Evolutionary conservation across 768 basidiomycete species (phyloP).

Genomic region (Dioszegia hungarica): DNA sequence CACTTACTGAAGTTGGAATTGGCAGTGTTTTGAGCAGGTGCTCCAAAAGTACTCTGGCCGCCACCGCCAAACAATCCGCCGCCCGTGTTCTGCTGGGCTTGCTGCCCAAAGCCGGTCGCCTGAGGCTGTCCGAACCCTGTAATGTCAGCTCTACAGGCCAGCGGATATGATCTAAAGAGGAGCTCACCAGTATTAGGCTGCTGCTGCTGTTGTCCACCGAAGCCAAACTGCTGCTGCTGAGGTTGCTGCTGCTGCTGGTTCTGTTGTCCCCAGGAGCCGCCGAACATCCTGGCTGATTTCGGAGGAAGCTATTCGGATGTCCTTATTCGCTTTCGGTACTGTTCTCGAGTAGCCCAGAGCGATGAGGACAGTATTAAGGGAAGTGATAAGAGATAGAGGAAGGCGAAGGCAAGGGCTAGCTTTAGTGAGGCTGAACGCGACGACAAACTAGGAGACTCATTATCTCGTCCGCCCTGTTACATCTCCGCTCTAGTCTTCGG

Average conservation of each 20-base stretch:
- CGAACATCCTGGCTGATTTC: neutral
- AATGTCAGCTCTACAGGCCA: neutral
- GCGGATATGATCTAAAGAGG: no score
- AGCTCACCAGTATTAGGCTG: neutral
- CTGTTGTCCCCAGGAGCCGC: conserved; percentile 8
- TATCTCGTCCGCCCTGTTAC: no score
- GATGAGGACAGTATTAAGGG: no score
- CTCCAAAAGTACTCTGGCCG: neutral
- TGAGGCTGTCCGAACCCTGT: conserved; percentile 14
- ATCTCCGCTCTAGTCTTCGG: no score
- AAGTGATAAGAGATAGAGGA: no score
- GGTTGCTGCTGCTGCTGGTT: conserved; percentile 9
- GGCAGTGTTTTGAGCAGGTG: conserved; percentile 6
- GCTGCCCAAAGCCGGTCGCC: conserved; percentile 39
- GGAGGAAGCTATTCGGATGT: neutral
- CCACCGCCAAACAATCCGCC: conserved; percentile 7
- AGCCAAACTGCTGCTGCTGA: conserved; percentile 5
- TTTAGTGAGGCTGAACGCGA: neutral
- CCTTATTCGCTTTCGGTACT: neutral
- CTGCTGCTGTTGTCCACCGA: conserved; percentile 1
- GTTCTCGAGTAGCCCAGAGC: neutral
- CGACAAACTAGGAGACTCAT: no score
- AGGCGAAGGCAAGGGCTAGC: no score
- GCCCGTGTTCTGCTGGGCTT: conserved; percentile 10
- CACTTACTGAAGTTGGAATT: conserved; percentile 4